These are phyloP conservation scores for Heliamphora exappendiculata DNA, from an alignment of 148 eudicot species.

Conservation along the genomic window DNA sequence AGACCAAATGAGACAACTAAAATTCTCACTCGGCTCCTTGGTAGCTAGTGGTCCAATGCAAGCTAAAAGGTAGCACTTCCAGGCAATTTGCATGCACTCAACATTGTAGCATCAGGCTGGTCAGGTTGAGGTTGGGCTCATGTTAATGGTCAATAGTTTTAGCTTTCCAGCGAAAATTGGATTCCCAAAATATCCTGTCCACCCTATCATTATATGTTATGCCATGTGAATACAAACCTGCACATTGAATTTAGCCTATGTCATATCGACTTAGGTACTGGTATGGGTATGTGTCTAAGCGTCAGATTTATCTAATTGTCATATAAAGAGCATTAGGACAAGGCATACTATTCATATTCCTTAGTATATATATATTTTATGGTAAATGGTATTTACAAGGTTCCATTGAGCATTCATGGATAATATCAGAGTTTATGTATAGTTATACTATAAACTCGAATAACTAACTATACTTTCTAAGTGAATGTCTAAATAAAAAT, in stretches of 20 bases:
- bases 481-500: too few relatives aligned
- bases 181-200: background rate
- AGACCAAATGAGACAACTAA: background rate
- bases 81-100: background rate
- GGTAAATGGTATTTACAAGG: too few relatives aligned
- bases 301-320: too few relatives aligned
- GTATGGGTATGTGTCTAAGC: too few relatives aligned
- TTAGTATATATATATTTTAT: too few relatives aligned
- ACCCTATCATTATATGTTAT: background rate
- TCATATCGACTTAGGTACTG: background rate
- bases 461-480: too few relatives aligned
- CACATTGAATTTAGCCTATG: background rate
- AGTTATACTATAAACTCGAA: too few relatives aligned
- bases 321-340: too few relatives aligned
- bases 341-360: too few relatives aligned
- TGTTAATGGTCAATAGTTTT: background rate
- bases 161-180: background rate
- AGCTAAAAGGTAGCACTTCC: background rate
- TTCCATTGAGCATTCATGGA: too few relatives aligned
- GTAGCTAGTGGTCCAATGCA: background rate
- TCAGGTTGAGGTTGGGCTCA: too few relatives aligned
- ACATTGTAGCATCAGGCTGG: background rate
- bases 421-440: too few relatives aligned
- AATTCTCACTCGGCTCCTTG: background rate
- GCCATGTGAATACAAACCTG: background rate